A percentile compares a stretch with the other conserved stretches of the same genome.
These are phyloP conservation scores for Leucoagaricus sp. DNA, from an alignment of 1,284 basidiomycete species.

Conservation along the genomic window DNA sequence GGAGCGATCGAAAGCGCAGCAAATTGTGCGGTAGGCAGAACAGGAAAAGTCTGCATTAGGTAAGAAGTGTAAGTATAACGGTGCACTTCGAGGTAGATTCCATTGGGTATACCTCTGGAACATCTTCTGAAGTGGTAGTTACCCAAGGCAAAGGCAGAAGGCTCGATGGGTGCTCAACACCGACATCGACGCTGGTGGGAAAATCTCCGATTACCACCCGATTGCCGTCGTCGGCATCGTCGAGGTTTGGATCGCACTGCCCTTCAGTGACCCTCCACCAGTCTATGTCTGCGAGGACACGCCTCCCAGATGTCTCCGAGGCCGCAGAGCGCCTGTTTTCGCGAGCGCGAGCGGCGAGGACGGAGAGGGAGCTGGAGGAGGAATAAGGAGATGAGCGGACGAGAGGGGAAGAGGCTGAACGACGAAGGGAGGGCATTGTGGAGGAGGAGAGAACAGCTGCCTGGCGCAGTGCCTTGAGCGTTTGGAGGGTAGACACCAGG, in stretches of 20 bases:
- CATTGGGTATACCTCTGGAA: constrained; percentile 33
- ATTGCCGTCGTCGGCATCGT: constrained; percentile 31
- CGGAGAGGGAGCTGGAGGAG: constrained; percentile 33
- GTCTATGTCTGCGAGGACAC: constrained; percentile 79
- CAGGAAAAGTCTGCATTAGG: constrained; percentile 20
- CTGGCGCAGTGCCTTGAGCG: constrained; percentile 47
- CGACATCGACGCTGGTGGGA: constrained; percentile 26
- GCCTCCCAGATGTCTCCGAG: constrained; percentile 59
- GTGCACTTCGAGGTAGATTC: constrained; percentile 9
- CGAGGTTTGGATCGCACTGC: constrained; percentile 53
- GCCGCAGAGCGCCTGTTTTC: constrained; percentile 62
- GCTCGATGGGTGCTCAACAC: constrained; percentile 29
- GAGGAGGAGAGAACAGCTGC: constrained; percentile 36
- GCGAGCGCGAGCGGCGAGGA: constrained; percentile 39
- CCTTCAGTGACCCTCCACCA: constrained; percentile 80
- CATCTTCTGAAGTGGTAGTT: constrained; percentile 22
- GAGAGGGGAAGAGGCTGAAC: constrained; percentile 63
- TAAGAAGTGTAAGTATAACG: constrained; percentile 10
- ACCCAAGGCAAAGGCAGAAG: constrained; percentile 26
- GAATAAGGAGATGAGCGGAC: constrained; percentile 67
- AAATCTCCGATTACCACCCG: constrained; percentile 33
- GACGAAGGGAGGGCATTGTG: constrained; percentile 76
- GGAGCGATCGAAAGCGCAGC: constrained; percentile 54
- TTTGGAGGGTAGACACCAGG: constrained; percentile 33
- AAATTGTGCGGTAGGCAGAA: constrained; percentile 44